Evolutionary conservation across 2,329 filamentous ascomycete genomes (phyloP).

Genomic region (Penicillium psychrosexuale): DNA sequence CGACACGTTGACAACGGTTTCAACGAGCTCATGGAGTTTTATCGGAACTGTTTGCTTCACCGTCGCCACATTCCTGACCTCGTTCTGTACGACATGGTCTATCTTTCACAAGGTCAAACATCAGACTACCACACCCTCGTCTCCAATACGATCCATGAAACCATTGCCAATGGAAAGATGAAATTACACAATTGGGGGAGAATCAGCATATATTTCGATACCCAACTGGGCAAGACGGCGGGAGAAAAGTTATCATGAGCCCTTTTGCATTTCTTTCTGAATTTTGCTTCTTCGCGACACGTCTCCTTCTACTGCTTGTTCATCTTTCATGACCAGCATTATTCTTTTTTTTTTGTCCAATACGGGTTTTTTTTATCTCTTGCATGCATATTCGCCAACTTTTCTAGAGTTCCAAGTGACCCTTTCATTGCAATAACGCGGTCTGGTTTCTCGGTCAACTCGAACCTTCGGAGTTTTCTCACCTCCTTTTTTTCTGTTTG

Average conservation of each 20-base stretch:
- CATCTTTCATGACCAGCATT: constrained; percentile 22
- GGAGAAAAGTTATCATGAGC: constrained; percentile 38
- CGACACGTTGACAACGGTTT: constrained; percentile 56
- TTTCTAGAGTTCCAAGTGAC: constrained; percentile 24
- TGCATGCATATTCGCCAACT: constrained; percentile 19
- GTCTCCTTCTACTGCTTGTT: constrained; percentile 7
- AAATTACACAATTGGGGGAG: constrained; percentile 50
- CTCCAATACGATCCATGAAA: constrained; percentile 2
- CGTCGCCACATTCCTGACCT: constrained; percentile 51
- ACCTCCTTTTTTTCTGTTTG: constrained; percentile 12
- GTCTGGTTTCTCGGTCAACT: constrained; percentile 24
- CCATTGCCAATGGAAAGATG: constrained; percentile 47
- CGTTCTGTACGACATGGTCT: constrained; percentile 55
- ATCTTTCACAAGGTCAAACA: constrained; percentile 45
- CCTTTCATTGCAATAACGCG: constrained; percentile 23
- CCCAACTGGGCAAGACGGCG: constrained; percentile 7
- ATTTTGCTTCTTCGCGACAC: constrained; percentile 10
- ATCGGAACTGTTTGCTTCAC: constrained; percentile 56
- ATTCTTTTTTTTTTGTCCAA: constrained; percentile 12
- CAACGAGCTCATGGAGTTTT: constrained; percentile 63
- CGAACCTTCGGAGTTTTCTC: constrained; percentile 22
- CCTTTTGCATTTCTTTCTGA: constrained; percentile 17
- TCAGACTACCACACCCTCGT: background rate
- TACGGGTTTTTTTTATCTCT: constrained; percentile 12
- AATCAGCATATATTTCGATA: constrained; percentile 12